Percentiles rank a stretch among this genome's conserved stretches.
phyloP scores from a whole-genome alignment of 148 eudicot species.

The Persicaria maculosa region DNA sequence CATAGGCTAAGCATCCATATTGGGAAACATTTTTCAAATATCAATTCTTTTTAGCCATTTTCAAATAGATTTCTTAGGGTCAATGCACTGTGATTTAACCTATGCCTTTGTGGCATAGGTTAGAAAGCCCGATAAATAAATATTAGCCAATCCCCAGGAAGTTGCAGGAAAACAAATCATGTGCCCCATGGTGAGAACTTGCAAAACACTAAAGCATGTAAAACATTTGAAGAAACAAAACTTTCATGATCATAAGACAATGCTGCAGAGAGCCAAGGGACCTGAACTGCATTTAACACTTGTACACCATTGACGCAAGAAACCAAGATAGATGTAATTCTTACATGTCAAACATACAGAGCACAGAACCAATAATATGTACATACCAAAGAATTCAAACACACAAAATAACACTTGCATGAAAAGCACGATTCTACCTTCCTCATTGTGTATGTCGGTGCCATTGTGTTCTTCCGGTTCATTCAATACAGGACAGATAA shows the following conservation, averaged over 20 bases:
- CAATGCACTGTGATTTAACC: no score
- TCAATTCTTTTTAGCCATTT: no score
- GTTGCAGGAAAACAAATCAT: background rate
- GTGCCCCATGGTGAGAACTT: background rate
- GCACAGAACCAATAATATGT: background rate
- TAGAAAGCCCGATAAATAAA: background rate
- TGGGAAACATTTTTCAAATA: no score
- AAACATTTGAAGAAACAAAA: background rate
- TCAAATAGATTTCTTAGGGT: no score
- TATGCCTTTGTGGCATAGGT: no score
- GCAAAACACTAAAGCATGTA: background rate
- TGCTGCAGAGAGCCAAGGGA: background rate
- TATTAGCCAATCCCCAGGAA: background rate
- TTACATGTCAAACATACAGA: background rate
- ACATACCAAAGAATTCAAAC: background rate
- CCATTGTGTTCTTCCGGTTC: slow-evolving; percentile 28
- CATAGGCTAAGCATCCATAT: background rate
- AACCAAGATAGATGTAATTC: background rate
- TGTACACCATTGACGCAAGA: background rate
- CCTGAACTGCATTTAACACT: background rate
- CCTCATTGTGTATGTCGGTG: slow-evolving; percentile 18
- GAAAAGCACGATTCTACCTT: slow-evolving; percentile 37
- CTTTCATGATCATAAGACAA: background rate
- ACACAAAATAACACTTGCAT: background rate
- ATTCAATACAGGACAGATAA: slow-evolving; percentile 57